A percentile compares a stretch with the other conserved stretches of the same genome.
Evolutionary conservation across 306 rosid genomes (phyloP).

Genomic region (Quercus rubra): DNA sequence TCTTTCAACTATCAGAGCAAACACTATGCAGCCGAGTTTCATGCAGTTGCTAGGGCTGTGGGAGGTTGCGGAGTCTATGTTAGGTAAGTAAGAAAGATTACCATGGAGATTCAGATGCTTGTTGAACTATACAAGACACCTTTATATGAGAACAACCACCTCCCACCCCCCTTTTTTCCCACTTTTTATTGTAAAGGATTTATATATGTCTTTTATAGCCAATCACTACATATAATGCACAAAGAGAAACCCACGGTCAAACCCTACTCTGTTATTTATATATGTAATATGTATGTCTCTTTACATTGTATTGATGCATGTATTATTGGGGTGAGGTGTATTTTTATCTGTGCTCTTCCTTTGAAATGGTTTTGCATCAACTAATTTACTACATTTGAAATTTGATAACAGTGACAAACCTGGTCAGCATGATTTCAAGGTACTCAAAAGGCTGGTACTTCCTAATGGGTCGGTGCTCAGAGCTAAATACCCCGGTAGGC

Average conservation of each 20-base stretch:
- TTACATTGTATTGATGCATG: not conserved
- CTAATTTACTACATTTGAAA: not conserved
- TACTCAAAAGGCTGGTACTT: conserved; percentile 38
- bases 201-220: not conserved
- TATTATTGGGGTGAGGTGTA: not conserved
- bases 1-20: conserved; percentile 20
- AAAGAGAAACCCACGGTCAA: not conserved
- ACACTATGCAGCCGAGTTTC: conserved; percentile 39
- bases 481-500: conserved; percentile 42
- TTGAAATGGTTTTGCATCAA: not conserved
- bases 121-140: not conserved
- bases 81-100: conserved; percentile 24
- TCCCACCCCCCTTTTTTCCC: too few species aligned
- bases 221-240: not conserved
- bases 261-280: not conserved
- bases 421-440: conserved; percentile 37
- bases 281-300: not conserved
- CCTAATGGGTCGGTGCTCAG: conserved; percentile 39
- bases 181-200: not conserved
- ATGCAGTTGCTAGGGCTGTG: conserved; percentile 44
- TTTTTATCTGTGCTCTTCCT: not conserved
- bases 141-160: not conserved
- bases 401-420: conserved; percentile 37
- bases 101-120: not conserved
- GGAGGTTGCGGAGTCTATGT: conserved; percentile 46